These are phyloP conservation scores for Leptodermis oblonga DNA, from an alignment of 257 asterid genomes.

Conservation along the genomic window DNA sequence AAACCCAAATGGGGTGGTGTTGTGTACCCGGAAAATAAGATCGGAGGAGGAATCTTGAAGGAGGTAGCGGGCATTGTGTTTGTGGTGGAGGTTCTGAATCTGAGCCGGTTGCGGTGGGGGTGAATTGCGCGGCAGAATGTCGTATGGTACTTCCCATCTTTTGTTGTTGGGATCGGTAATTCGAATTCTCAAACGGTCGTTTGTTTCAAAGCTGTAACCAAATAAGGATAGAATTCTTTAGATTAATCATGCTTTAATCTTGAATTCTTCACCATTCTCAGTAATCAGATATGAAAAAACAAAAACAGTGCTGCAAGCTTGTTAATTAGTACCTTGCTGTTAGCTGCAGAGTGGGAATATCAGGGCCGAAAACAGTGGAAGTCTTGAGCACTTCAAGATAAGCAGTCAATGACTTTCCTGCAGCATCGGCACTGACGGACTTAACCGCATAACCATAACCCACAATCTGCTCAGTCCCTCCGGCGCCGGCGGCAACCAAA, in stretches of 20 bases:
- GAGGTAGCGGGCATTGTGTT: conserved; percentile 3
- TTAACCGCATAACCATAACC: conserved; percentile 63
- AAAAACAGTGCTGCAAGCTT: not conserved
- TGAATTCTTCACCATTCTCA: not conserved
- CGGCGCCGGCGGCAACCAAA: conserved; percentile 4
- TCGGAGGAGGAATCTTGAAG: conserved; percentile 26
- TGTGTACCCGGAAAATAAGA: conserved; percentile 31
- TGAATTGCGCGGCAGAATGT: conserved; percentile 29
- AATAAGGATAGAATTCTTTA: too few species aligned
- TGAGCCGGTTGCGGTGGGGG: not conserved
- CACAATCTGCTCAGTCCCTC: conserved; percentile 12
- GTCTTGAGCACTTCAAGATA: conserved; percentile 44
- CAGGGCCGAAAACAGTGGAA: conserved; percentile 45
- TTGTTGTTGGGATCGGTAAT: conserved; percentile 29
- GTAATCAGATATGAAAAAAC: not conserved
- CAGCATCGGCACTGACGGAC: conserved; percentile 31
- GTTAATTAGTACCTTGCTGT: conserved; percentile 27
- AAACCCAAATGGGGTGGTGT: conserved; percentile 40
- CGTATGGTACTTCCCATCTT: conserved; percentile 45
- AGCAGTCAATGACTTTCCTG: conserved; percentile 43
- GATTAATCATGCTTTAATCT: not conserved
- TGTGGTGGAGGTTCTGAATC: not conserved
- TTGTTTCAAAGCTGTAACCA: conserved; percentile 27
- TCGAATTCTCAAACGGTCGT: conserved; percentile 33
- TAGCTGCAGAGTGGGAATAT: conserved; percentile 29